These are phyloP conservation scores for Fusarium nelsonii DNA, from an alignment of 2,329 filamentous ascomycete genomes.

Conservation along the genomic window DNA sequence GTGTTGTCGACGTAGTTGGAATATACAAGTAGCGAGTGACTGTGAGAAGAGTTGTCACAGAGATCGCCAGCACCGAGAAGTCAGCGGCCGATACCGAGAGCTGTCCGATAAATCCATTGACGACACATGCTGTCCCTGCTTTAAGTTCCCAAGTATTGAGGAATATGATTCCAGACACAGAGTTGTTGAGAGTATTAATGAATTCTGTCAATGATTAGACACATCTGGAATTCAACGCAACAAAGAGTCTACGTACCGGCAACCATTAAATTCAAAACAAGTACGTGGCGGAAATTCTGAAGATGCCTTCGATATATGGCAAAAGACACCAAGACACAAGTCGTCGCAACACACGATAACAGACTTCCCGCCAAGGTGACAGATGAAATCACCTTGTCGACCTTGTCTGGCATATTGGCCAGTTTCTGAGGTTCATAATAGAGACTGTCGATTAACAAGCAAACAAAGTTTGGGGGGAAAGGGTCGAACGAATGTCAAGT, in stretches of 20 bases:
- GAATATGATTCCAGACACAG: conserved; percentile 41
- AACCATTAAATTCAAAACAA: conserved; percentile 43
- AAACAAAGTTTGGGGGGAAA: background rate
- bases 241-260: conserved; percentile 30
- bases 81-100: conserved; percentile 44
- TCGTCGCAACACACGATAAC: conserved; percentile 40
- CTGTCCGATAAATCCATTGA: conserved; percentile 42
- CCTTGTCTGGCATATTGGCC: conserved; percentile 29
- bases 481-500: background rate
- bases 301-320: conserved; percentile 41
- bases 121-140: conserved; percentile 27
- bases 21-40: conserved; percentile 40
- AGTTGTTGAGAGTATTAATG: conserved; percentile 44
- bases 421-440: conserved; percentile 9
- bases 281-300: conserved; percentile 41
- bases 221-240: background rate
- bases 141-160: conserved; percentile 21
- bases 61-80: conserved; percentile 46
- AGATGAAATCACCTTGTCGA: conserved; percentile 37
- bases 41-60: conserved; percentile 43
- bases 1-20: conserved; percentile 27
- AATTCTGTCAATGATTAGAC: conserved; percentile 27
- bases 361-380: conserved; percentile 44
- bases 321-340: conserved; percentile 41
- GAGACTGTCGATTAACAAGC: background rate